Percentiles rank a stretch among this genome's conserved stretches.
Evolutionary conservation across 2,329 filamentous ascomycete genomes (phyloP).

Genomic region (Colletotrichum caudatum): DNA sequence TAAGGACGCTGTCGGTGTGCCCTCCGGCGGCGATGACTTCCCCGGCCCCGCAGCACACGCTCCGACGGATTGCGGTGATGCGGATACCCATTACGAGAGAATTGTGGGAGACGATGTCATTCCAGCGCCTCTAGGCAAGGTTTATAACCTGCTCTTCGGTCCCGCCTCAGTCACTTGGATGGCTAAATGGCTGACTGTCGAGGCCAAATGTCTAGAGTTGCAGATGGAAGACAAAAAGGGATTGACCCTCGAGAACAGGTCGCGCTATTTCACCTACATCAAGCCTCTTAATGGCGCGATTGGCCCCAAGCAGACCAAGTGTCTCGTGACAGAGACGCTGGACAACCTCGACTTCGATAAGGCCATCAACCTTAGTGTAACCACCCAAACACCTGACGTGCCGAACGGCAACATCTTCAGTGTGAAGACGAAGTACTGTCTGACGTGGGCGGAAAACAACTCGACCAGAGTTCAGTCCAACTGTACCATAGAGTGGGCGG

Average conservation of each 20-base stretch:
- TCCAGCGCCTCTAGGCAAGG: slow-evolving; percentile 88
- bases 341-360: slow-evolving; percentile 90
- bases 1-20: slow-evolving; percentile 59
- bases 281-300: slow-evolving; percentile 88
- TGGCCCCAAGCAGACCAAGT: slow-evolving; percentile 94
- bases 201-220: slow-evolving; percentile 91
- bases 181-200: slow-evolving; percentile 84
- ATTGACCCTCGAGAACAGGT: slow-evolving; percentile 78
- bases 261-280: slow-evolving; percentile 85
- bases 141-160: slow-evolving; percentile 91
- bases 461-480: slow-evolving; percentile 87
- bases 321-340: slow-evolving; percentile 86
- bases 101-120: slow-evolving; percentile 87
- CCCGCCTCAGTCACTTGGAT: slow-evolving; percentile 84
- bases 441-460: slow-evolving; percentile 92
- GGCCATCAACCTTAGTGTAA: slow-evolving; percentile 82
- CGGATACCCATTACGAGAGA: slow-evolving; percentile 84
- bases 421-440: slow-evolving; percentile 93
- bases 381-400: slow-evolving; percentile 93
- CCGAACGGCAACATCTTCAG: slow-evolving; percentile 92
- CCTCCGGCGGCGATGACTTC: slow-evolving; percentile 71
- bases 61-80: slow-evolving; percentile 87
- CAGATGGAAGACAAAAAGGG: slow-evolving; percentile 88
- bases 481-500: slow-evolving; percentile 93
- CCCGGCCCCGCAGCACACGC: slow-evolving; percentile 86